phyloP scores from a whole-genome alignment of 2,329 filamentous ascomycete species.

The Escovopsis sp. region DNA sequence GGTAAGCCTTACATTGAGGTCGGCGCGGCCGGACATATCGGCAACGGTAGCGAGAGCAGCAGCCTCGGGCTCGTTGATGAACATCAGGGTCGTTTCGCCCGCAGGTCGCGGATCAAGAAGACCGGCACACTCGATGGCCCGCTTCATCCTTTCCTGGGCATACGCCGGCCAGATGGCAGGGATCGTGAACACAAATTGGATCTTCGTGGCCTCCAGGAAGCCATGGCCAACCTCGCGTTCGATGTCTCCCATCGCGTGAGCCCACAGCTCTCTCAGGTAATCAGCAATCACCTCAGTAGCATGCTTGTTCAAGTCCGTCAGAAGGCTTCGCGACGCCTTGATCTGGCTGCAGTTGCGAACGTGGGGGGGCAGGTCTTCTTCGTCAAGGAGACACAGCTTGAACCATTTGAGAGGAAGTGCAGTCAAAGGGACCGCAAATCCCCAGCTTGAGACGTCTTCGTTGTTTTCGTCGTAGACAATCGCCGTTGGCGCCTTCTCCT shows the following conservation, averaged over 20 bases:
- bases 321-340: neutral
- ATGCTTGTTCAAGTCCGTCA: constrained; percentile 6
- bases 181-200: constrained; percentile 26
- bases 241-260: constrained; percentile 14
- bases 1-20: constrained; percentile 8
- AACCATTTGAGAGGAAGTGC: constrained; percentile 22
- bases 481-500: constrained; percentile 16
- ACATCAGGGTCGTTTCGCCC: constrained; percentile 16
- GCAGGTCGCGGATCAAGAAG: constrained; percentile 15
- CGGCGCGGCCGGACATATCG: constrained; percentile 11
- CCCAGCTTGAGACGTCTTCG: constrained; percentile 12
- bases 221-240: constrained; percentile 9
- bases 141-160: constrained; percentile 20
- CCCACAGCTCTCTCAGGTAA: constrained; percentile 21
- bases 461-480: constrained; percentile 8
- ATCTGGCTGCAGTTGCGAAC: constrained; percentile 12
- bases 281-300: constrained; percentile 14
- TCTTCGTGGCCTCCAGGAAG: constrained; percentile 9
- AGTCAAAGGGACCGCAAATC: constrained; percentile 13
- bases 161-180: constrained; percentile 31
- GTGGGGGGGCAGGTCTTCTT: constrained; percentile 12
- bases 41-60: constrained; percentile 24
- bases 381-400: constrained; percentile 23
- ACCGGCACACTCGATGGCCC: constrained; percentile 19
- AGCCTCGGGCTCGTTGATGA: constrained; percentile 30